phyloP scores from a whole-genome alignment of 306 rosid genomes.

The Amphicarpaea edgeworthii region DNA sequence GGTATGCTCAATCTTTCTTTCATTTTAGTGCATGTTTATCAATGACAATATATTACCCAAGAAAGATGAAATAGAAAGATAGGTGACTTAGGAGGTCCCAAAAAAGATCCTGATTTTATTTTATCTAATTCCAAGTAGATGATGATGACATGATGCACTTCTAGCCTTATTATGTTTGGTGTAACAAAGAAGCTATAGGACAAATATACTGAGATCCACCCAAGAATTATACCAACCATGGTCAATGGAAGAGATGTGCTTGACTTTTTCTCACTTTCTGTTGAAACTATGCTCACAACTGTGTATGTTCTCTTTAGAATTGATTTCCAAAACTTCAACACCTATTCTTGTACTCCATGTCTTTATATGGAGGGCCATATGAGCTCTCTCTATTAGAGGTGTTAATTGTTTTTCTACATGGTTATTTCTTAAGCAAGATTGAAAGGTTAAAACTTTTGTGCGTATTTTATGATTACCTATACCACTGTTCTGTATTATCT shows the following conservation, averaged over 20 bases:
- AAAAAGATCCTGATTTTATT: conserved; percentile 20
- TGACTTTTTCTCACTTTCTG: conserved; percentile 22
- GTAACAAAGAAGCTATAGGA: conserved; percentile 35
- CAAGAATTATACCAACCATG: conserved; percentile 8
- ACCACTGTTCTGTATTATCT: background rate
- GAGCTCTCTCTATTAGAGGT: conserved; percentile 16
- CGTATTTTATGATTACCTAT: conserved; percentile 6
- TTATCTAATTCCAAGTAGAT: conserved; percentile 21
- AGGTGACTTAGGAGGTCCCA: conserved; percentile 11
- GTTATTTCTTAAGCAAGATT: conserved; percentile 25
- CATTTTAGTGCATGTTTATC: conserved; percentile 22
- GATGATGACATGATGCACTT: conserved; percentile 22
- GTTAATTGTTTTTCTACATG: conserved; percentile 25
- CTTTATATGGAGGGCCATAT: conserved; percentile 1
- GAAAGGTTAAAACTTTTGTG: conserved; percentile 17
- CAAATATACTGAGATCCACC: conserved; percentile 16
- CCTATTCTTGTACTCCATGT: conserved; percentile 11
- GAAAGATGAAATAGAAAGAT: conserved; percentile 33
- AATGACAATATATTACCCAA: background rate
- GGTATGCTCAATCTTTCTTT: conserved; percentile 57
- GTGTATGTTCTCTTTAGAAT: conserved; percentile 15
- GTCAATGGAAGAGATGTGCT: conserved; percentile 15
- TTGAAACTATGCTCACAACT: conserved; percentile 10
- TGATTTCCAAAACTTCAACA: conserved; percentile 20
- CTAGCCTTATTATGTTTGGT: conserved; percentile 30